Evolutionary conservation across 176 grass and related monocot genomes (phyloP).

Genomic region (Phoenix dactylifera): DNA sequence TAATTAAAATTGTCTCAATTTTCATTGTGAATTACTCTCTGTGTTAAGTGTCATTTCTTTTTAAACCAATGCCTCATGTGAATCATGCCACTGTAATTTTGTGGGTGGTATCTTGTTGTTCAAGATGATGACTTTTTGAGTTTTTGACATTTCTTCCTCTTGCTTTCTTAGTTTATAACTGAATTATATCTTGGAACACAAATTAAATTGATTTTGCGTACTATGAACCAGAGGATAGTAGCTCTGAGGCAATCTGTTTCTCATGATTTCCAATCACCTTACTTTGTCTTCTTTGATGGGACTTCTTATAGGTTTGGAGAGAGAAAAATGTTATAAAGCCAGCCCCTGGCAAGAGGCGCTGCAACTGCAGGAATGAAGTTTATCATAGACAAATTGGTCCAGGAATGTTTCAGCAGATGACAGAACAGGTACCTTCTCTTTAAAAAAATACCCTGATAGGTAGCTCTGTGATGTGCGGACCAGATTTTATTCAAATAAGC

Average conservation of each 20-base stretch:
- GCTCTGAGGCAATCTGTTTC: too few species aligned
- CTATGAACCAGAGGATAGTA: too few species aligned
- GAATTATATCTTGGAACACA: too few species aligned
- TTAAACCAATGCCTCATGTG: too few species aligned
- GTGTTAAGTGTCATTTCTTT: too few species aligned
- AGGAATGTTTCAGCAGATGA: constrained; percentile 99
- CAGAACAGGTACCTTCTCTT: constrained; percentile 52
- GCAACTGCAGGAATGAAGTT: constrained; percentile 99
- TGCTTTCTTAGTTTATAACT: too few species aligned
- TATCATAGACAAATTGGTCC: constrained; percentile 94
- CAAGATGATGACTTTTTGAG: too few species aligned
- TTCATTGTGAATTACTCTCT: too few species aligned
- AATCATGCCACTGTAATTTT: too few species aligned
- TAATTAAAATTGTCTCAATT: background rate
- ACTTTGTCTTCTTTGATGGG: constrained; percentile 3
- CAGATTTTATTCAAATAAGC: background rate
- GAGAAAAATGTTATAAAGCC: constrained; percentile 95
- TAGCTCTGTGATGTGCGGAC: background rate
- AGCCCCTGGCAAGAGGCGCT: constrained; percentile 75
- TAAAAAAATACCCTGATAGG: background rate
- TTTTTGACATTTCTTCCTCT: too few species aligned
- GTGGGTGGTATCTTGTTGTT: too few species aligned
- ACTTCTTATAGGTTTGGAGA: constrained; percentile 62
- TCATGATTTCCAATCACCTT: background rate
- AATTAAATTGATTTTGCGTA: too few species aligned